phyloP scores from a whole-genome alignment of 1,284 basidiomycete genomes.

The Moesziomyces globuligerus region DNA sequence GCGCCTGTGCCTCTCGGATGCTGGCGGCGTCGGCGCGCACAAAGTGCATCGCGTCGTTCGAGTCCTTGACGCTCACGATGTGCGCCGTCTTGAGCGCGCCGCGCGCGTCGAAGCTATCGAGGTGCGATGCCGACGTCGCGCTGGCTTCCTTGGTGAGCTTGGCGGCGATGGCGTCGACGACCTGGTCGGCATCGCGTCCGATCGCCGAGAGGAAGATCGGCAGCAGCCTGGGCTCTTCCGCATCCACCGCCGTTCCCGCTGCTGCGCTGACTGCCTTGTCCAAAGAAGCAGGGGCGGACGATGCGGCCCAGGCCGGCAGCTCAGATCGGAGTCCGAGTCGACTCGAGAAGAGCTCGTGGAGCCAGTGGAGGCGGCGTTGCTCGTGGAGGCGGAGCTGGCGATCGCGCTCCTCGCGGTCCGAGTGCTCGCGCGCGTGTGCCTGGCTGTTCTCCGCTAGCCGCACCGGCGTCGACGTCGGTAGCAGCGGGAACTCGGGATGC shows the following conservation, averaged over 20 bases:
- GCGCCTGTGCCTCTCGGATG: constrained; percentile 15
- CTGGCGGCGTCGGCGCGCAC: constrained; percentile 5
- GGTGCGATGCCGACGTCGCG: constrained; percentile 1
- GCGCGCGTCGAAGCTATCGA: constrained; percentile 12
- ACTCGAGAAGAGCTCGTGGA: constrained; percentile 24
- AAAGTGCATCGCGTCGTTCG: constrained; percentile 77
- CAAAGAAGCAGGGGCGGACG: neutral
- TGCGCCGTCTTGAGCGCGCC: constrained; percentile 9
- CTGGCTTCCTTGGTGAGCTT: constrained; percentile 20
- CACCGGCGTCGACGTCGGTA: constrained; percentile 53
- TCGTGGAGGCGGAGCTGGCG: constrained; percentile 32
- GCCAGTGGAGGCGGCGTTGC: constrained; percentile 27
- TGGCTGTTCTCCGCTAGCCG: constrained; percentile 24
- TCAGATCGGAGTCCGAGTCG: constrained; percentile 35
- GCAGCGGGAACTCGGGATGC: constrained; percentile 75
- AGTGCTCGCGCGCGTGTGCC: constrained; percentile 8
- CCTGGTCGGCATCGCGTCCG: constrained; percentile 3
- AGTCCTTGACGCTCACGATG: constrained; percentile 49
- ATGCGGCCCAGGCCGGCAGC: constrained; percentile 34
- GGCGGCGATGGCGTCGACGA: constrained; percentile 4
- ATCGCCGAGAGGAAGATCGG: constrained; percentile 33
- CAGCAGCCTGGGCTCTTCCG: constrained; percentile 33
- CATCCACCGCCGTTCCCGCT: constrained; percentile 18
- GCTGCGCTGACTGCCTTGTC: neutral
- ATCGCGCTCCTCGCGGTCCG: constrained; percentile 15